Conservation (phyloP, 371 early-diverging fungal species). For the Nematocida homosporus region DNA sequence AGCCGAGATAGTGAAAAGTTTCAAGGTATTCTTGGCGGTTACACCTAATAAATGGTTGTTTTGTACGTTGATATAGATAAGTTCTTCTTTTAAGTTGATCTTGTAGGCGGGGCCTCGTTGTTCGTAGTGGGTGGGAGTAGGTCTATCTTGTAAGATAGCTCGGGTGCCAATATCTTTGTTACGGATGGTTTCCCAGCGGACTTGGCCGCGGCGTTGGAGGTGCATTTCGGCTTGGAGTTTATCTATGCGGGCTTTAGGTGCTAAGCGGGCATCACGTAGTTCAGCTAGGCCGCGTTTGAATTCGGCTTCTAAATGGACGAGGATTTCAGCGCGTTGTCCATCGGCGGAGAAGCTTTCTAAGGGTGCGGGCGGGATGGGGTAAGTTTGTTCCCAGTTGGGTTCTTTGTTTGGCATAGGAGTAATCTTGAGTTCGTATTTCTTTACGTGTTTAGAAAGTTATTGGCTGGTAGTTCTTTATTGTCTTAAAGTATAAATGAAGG, state of each 20-base stretch:
- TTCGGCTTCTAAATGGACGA: constrained; percentile 44
- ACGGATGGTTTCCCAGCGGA: constrained; percentile 24
- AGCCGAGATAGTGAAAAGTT: constrained; percentile 7
- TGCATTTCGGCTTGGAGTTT: constrained; percentile 1
- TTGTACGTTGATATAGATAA: constrained; percentile 32
- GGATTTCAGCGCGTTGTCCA: constrained; percentile 38
- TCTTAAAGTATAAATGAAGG: too few species aligned
- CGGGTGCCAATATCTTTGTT: neutral
- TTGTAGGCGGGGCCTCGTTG: constrained; percentile 22
- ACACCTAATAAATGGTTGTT: constrained; percentile 3
- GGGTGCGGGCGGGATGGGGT: too few species aligned
- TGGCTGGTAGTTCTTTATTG: too few species aligned
- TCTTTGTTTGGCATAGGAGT: neutral
- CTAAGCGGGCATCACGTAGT: neutral
- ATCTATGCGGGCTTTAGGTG: constrained; percentile 6
- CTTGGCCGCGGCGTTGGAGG: constrained; percentile 9
- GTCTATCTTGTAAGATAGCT: neutral
- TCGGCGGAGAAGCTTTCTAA: too few species aligned
- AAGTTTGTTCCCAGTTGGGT: neutral
- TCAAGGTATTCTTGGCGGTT: constrained; percentile 9
- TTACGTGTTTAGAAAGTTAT: constrained; percentile 2
- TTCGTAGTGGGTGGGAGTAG: neutral
- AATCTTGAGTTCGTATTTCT: neutral
- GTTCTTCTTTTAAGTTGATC: constrained; percentile 32
- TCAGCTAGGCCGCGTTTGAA: constrained; percentile 38